A percentile compares a stretch with the other conserved stretches of the same genome.
These are phyloP conservation scores for Diaporthe vaccinii DNA, from an alignment of 2,329 filamentous ascomycete genomes.

Conservation along the genomic window DNA sequence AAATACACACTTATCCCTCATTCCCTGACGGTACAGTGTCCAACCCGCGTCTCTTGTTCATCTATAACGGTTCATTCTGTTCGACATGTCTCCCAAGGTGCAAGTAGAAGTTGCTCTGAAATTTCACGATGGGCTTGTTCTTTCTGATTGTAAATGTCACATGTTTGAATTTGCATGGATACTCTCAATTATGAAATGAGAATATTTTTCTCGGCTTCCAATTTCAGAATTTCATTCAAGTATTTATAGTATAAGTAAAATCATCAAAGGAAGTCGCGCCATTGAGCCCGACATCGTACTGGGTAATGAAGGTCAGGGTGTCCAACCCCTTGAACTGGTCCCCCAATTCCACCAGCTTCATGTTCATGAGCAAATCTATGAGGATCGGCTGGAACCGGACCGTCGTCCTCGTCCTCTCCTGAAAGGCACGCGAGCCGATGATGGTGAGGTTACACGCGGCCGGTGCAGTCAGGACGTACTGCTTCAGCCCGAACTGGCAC, in stretches of 20 bases:
- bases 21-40: background rate
- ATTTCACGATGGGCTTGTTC: background rate
- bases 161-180: background rate
- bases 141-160: background rate
- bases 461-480: background rate
- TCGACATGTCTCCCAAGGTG: background rate
- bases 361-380: background rate
- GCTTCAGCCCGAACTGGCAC: conserved; percentile 4
- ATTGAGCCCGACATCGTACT: background rate
- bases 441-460: conserved; percentile 9
- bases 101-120: background rate
- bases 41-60: no score
- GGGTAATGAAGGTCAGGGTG: background rate
- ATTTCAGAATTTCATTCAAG: background rate
- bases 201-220: background rate
- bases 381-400: conserved; percentile 7
- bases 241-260: conserved; percentile 7
- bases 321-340: conserved; percentile 11
- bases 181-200: background rate
- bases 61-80: background rate
- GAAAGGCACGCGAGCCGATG: background rate
- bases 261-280: conserved; percentile 22
- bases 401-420: background rate
- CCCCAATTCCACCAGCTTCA: background rate
- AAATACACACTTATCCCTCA: background rate